phyloP scores from a whole-genome alignment of 768 basidiomycete species.

The Thelephora aurantiotincta region DNA sequence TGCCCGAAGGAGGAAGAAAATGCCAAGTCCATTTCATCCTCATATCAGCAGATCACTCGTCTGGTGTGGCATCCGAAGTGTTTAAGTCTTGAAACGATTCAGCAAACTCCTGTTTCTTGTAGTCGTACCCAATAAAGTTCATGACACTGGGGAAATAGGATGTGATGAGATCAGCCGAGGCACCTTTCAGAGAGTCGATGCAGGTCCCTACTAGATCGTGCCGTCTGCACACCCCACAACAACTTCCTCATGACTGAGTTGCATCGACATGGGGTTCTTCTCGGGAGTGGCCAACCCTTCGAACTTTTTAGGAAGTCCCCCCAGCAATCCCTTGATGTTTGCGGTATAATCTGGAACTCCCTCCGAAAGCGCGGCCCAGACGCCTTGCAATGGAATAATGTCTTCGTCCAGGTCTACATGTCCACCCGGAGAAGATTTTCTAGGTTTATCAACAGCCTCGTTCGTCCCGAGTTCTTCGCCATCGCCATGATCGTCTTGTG shows the following conservation, averaged over 20 bases:
- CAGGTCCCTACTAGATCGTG: constrained; percentile 68
- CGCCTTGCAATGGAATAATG: constrained; percentile 56
- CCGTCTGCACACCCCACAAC: constrained; percentile 88
- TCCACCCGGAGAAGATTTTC: constrained; percentile 14
- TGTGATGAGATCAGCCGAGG: neutral
- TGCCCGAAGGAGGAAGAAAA: too few relatives aligned
- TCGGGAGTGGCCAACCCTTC: constrained; percentile 72
- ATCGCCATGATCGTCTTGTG: constrained; percentile 10
- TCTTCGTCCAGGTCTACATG: constrained; percentile 48
- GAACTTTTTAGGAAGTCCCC: constrained; percentile 54
- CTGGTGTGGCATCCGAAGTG: too few relatives aligned
- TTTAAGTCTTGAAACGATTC: neutral
- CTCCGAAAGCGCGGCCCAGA: constrained; percentile 57
- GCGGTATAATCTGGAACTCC: constrained; percentile 18
- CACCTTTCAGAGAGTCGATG: neutral
- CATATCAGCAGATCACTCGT: too few relatives aligned
- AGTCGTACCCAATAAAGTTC: constrained; percentile 47
- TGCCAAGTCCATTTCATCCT: too few relatives aligned
- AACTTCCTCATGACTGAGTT: constrained; percentile 80
- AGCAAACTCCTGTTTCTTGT: constrained; percentile 20
- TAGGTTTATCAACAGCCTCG: constrained; percentile 6
- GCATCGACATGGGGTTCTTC: constrained; percentile 94
- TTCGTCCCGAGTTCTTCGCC: constrained; percentile 7
- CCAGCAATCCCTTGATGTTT: constrained; percentile 43
- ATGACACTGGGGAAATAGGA: constrained; percentile 27